A percentile compares a stretch with the other conserved stretches of the same genome.
Conservation (phyloP, 1,284 basidiomycete species). For the Leccinum laetum region DNA sequence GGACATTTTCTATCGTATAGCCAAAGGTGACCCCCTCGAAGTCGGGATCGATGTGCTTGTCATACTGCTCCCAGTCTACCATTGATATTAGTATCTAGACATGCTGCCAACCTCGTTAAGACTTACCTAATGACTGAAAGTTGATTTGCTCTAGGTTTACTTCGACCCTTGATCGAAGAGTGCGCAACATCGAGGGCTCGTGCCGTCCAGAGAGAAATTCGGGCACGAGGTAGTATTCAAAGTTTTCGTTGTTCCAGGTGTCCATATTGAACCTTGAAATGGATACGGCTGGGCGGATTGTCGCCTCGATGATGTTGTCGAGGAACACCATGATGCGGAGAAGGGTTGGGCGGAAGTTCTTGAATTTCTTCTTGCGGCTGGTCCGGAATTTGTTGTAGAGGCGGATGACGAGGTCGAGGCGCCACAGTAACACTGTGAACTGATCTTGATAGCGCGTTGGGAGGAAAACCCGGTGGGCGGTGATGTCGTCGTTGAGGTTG, state of each 20-base stretch:
- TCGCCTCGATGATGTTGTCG: background rate
- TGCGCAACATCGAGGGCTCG: background rate
- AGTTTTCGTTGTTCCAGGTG: background rate
- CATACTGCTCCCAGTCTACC: background rate
- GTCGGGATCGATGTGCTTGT: background rate
- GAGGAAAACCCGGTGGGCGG: background rate
- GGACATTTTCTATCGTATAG: background rate
- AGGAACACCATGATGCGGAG: background rate
- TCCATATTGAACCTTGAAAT: background rate
- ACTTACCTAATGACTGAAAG: background rate
- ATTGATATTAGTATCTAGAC: background rate
- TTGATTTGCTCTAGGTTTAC: background rate
- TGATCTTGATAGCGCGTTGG: background rate
- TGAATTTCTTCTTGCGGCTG: background rate
- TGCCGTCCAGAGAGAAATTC: background rate
- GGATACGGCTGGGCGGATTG: background rate
- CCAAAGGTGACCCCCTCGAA: background rate
- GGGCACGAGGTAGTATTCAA: background rate
- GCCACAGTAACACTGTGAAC: background rate
- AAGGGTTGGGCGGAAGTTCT: background rate
- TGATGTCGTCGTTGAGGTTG: background rate
- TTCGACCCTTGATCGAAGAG: background rate
- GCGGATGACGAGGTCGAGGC: background rate
- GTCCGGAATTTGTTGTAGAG: background rate
- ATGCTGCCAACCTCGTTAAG: background rate